Evolutionary conservation across 2,329 filamentous ascomycete genomes (phyloP).

Genomic region (Tolypocladium album): DNA sequence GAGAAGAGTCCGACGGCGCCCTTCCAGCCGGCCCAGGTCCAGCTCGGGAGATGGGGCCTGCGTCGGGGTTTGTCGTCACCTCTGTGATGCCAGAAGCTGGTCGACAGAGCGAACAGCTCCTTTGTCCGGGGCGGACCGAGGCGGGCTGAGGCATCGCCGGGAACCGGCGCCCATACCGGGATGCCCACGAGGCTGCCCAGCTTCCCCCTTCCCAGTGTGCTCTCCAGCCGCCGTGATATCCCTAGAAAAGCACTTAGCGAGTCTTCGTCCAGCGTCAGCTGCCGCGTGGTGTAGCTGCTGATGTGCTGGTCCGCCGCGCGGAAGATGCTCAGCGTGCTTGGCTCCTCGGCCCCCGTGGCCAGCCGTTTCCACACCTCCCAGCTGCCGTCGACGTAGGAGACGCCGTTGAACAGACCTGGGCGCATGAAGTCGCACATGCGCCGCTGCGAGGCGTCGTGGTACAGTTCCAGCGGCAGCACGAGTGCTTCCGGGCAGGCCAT

Average conservation of each 20-base stretch:
- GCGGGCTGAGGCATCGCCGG: slow-evolving; percentile 4
- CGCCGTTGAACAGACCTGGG: slow-evolving; percentile 22
- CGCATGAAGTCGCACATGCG: slow-evolving; percentile 24
- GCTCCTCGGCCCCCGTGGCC: slow-evolving; percentile 14
- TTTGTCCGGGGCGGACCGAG: slow-evolving; percentile 15
- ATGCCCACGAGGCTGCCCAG: slow-evolving; percentile 19
- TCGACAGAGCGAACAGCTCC: slow-evolving; percentile 21
- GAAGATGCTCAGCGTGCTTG: slow-evolving; percentile 24
- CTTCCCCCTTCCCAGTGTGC: slow-evolving; percentile 16
- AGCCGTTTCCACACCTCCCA: slow-evolving; percentile 24
- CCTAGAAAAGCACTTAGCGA: slow-evolving; percentile 21
- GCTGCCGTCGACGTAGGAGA: slow-evolving; percentile 22
- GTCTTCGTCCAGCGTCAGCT: slow-evolving; percentile 19
- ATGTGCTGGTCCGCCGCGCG: slow-evolving; percentile 22
- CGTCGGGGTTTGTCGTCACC: slow-evolving; percentile 13
- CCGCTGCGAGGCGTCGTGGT: slow-evolving; percentile 20
- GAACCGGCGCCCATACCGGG: slow-evolving; percentile 17
- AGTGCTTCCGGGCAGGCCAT: slow-evolving; percentile 25
- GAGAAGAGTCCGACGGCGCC: slow-evolving; percentile 22
- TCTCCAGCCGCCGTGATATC: slow-evolving; percentile 18
- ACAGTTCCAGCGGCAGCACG: slow-evolving; percentile 18
- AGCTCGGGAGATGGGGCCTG: slow-evolving; percentile 21
- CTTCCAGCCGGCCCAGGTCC: slow-evolving; percentile 26
- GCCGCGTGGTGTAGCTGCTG: slow-evolving; percentile 17
- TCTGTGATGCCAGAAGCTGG: slow-evolving; percentile 25